Evolutionary conservation across 805 yeast genomes (phyloP), one percentile per base, ranked within the genome.

Genomic region (Candida pseudofarinosa): DNA sequence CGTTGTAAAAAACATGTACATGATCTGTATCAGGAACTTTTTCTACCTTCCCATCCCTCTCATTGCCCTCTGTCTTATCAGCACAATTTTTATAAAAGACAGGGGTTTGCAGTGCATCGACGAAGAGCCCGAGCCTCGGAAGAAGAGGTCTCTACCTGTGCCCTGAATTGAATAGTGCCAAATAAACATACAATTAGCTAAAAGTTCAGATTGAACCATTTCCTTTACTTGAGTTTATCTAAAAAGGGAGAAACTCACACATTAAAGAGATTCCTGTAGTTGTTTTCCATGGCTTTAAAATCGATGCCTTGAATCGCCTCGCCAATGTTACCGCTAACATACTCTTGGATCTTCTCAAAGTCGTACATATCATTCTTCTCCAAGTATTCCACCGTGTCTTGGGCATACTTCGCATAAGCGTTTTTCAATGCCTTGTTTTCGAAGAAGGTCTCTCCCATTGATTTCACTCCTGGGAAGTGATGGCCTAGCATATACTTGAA

Each of bases 21-120:
- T 57, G 51, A 50, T 50, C 14, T 51, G 70, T 6, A 45, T 69
- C 4, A 55, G 49, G 30, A 53, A 57, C 26, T 62, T 60, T 35
- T 69, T 65, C 43, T 62, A 62, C 41, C 55, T 67, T 41, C 52
- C 55, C 14, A 54, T 67, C 33, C 73, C 74, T 2, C 48, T 69
- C 34, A 50, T 67, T 18, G 70, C 55, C 1, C 30, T 59, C n/a
- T 65, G 71, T 40, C 56, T 64, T 4, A 2, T 66, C 2, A 43
- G 55, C 26, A 51, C 64, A 6, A 54, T 67, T 14, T 54, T 67
- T 33, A 52, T 70, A n/a, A 60, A 53, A 36, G 76, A 72, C 46
- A 53, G 59, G 19, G 77, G 77, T 0, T 54, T 71, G 17, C 57
- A 58, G 28, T 59, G 67, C 34, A 53, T 62, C 30, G 71, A 65